Percentiles rank a stretch among this genome's conserved stretches.
Conservation (phyloP, 2,329 filamentous ascomycete species). For the Stachybotrys elegans region DNA sequence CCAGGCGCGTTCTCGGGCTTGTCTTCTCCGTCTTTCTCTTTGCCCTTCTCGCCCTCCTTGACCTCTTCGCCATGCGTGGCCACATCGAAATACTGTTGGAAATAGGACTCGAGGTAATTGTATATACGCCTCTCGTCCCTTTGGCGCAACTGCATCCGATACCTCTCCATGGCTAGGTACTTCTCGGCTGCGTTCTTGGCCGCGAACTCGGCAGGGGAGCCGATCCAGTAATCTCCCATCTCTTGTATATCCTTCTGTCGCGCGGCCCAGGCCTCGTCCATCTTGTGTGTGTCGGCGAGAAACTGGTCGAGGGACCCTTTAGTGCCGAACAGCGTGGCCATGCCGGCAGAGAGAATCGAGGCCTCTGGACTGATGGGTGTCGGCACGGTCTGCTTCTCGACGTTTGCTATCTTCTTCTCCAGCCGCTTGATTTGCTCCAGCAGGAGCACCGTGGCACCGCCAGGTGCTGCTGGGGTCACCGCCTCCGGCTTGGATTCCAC, state of each 20-base stretch:
- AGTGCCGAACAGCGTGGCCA: background rate
- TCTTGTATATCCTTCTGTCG: background rate
- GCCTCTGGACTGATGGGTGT: background rate
- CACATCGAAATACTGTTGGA: background rate
- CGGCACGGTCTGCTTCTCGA: background rate
- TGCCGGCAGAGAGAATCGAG: background rate
- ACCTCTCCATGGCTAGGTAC: background rate
- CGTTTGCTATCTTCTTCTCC: background rate
- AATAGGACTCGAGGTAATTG: background rate
- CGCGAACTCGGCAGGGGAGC: background rate
- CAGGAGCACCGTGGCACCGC: background rate
- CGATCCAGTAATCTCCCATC: background rate
- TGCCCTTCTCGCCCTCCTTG: background rate
- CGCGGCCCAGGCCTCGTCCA: background rate
- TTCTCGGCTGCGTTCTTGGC: background rate
- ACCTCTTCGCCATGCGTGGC: background rate
- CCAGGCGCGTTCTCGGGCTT: background rate
- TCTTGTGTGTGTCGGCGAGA: background rate
- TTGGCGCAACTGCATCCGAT: background rate
- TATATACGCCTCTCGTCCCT: background rate
- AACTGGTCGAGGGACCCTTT: background rate
- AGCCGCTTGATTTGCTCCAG: background rate
- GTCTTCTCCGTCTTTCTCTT: background rate
- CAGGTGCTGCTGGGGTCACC: background rate
- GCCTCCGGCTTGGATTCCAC: background rate